Evolutionary conservation across 176 grass and related monocot genomes (phyloP), one percentile per base, ranked within the genome.

Genomic region (Bolboschoenus planiculmis): DNA sequence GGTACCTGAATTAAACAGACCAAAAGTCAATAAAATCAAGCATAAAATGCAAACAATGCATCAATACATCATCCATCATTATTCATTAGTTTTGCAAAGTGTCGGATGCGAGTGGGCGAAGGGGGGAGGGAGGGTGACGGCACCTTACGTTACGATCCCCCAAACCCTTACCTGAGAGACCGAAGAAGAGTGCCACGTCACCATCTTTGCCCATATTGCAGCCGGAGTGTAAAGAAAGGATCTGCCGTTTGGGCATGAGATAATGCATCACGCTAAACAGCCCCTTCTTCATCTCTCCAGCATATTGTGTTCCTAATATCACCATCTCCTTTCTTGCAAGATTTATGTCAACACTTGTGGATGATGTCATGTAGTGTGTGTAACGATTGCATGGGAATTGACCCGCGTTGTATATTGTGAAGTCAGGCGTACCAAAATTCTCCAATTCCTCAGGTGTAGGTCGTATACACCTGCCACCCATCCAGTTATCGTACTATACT

Each of bases 251-350:
- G 86, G 96, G 96, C 96, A 99, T 99, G 86, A 99, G 96, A 89
- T 99, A 99, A 90, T 99, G 96, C 96, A 99, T 99, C 85, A 99
- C 84, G 51, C 96, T 83, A 90, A 99, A 99, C 50, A 99, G 91
- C 1, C 96, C 96, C 86, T 99, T 99, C 93, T 99, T 99, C 96
- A 99, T 99, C 93, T 99, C 96, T 67, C 96, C 96, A 31, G 96
- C 96, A 85, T 99, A 99, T 85, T 99, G 96, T 73, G 96, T 99
- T 83, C 96, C 96, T 7, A 99, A 93, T 89, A 99, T 99, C 35
- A 99, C 96, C 96, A 99, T 99, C 90, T 99, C 96, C 88, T 86
- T 93, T 89, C 96, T 86, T 21, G 91, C 91, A 68, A 99, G 91
- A 78, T 93, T 95, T 87, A 99, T 88, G 84, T 93, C 92, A 64